These are phyloP conservation scores for Withania somnifera DNA, from an alignment of 305 asterid species.

Conservation along the genomic window DNA sequence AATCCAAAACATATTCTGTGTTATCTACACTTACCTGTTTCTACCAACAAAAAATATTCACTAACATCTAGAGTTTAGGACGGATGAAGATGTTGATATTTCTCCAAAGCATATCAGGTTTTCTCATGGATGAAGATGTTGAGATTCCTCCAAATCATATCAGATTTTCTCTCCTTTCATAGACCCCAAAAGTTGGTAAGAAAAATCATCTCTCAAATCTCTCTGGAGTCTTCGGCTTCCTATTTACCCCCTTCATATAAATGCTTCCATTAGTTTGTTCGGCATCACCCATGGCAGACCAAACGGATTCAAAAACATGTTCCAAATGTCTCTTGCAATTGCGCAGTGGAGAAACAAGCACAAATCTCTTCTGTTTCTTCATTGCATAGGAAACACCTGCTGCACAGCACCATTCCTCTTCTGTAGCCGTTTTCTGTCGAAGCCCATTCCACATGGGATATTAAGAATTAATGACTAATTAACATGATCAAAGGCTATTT, in stretches of 20 bases:
- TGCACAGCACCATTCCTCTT: not conserved
- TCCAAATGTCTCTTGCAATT: not conserved
- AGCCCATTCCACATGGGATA: too few species aligned
- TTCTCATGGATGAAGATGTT: not conserved
- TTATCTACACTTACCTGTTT: not conserved
- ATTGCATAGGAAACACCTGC: not conserved
- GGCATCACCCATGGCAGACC: not conserved
- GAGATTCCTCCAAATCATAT: not conserved
- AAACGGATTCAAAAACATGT: not conserved
- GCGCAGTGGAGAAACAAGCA: not conserved
- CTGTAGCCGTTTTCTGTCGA: not conserved
- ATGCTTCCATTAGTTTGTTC: not conserved
- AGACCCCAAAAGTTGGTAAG: not conserved
- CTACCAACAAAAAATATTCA: not conserved
- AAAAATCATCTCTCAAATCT: not conserved
- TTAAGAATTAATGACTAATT: too few species aligned
- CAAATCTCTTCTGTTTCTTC: not conserved
- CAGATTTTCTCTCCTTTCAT: not conserved
- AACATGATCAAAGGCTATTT: too few species aligned
- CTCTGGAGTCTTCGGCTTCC: not conserved
- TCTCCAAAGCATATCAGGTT: not conserved
- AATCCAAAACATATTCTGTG: not conserved
- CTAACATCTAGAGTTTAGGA: not conserved
- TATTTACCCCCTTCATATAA: not conserved
- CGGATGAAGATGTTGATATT: not conserved